phyloP scores from a whole-genome alignment of 148 eudicot genomes.

The Fagopyrum esculentum region DNA sequence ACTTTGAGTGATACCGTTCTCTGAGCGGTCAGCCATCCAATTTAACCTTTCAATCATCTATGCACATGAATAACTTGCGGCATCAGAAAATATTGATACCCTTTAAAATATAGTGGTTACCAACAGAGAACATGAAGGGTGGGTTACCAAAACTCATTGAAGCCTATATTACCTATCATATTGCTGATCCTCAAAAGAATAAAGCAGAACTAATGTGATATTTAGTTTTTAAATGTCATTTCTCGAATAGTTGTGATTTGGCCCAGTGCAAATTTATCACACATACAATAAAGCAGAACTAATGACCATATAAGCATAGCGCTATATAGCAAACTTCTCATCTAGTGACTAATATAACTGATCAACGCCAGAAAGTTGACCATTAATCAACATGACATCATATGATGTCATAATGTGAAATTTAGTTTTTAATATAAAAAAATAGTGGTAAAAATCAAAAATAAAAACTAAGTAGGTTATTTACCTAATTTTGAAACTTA shows the following conservation, averaged over 20 bases:
- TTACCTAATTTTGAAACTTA: too few relatives aligned
- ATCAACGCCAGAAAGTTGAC: too few relatives aligned
- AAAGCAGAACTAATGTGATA: too few relatives aligned
- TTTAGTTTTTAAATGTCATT: background rate
- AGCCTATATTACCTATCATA: background rate
- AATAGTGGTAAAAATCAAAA: too few relatives aligned
- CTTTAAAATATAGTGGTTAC: background rate
- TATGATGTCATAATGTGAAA: background rate
- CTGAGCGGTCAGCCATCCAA: slow-evolving; percentile 95
- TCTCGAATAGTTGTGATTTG: background rate
- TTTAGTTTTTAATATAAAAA: background rate
- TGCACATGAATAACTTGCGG: slow-evolving; percentile 12
- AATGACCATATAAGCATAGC: background rate
- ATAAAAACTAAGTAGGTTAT: too few relatives aligned
- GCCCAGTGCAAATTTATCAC: background rate
- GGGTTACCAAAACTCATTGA: background rate
- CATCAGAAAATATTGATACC: background rate
- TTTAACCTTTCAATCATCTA: slow-evolving; percentile 75
- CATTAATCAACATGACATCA: too few relatives aligned
- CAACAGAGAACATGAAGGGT: background rate
- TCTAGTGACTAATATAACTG: too few relatives aligned
- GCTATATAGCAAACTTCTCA: too few relatives aligned
- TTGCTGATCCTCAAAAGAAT: background rate
- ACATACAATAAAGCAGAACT: background rate
- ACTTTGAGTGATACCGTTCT: slow-evolving; percentile 75